A percentile compares a stretch with the other conserved stretches of the same genome.
Evolutionary conservation across 768 basidiomycete genomes (phyloP).

Genomic region (Suillus brevipes): DNA sequence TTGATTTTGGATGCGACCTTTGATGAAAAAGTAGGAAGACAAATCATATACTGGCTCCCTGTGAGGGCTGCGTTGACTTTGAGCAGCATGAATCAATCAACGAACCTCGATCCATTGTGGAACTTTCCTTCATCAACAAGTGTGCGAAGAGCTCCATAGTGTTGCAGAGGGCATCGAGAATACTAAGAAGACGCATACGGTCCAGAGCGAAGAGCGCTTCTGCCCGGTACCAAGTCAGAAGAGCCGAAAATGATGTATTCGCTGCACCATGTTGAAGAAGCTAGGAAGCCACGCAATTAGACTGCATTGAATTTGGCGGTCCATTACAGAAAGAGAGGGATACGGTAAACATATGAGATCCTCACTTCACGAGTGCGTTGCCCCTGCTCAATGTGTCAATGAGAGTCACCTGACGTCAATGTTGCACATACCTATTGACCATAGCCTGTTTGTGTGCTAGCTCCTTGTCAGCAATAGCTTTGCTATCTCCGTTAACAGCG

Average conservation of each 20-base stretch:
- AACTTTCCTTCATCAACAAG: not conserved
- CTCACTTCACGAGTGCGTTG: constrained; percentile 9
- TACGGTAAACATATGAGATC: not conserved
- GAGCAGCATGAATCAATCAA: not conserved
- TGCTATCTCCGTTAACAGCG: constrained; percentile 60
- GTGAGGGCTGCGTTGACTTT: not conserved
- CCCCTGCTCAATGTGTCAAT: constrained; percentile 17
- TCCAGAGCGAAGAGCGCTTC: not conserved
- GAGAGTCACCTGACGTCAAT: constrained; percentile 1
- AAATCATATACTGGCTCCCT: no score
- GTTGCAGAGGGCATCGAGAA: not conserved
- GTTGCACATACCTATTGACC: constrained; percentile 65
- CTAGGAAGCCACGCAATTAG: not conserved
- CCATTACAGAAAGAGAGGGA: not conserved
- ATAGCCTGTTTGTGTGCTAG: constrained; percentile 68
- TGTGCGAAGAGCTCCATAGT: not conserved
- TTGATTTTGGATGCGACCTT: no score
- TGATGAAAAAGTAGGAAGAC: not conserved
- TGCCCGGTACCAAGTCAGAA: not conserved
- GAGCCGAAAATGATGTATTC: not conserved
- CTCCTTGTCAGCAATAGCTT: constrained; percentile 60
- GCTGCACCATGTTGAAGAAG: not conserved
- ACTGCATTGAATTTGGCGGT: not conserved
- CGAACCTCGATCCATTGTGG: not conserved
- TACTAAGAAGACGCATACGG: not conserved